Base-by-base conservation (phyloP, 768 basidiomycete species). In the Cystobasidiopsis lactophilus region DNA sequence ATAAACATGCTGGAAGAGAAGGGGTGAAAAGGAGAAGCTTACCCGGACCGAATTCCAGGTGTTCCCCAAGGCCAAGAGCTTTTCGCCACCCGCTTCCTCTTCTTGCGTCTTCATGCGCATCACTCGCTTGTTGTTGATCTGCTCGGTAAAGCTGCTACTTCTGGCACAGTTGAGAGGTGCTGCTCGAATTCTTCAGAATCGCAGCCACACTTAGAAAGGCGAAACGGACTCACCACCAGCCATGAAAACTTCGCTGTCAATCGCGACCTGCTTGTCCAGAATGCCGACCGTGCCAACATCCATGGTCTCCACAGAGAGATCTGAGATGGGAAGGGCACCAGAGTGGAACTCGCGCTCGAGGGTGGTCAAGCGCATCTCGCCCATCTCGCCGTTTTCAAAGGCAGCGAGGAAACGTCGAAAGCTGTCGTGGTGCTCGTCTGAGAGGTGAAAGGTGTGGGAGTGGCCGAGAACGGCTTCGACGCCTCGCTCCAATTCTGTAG, bases 261-360 rank as follows among this genome's bases (percentile, higher is more conserved):
- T 69, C 18, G 71, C 68, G 40, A 76, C 70, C 54, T 73, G 62
- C 62, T 77, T 77, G 54, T 78, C 74, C 53, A 78, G 57, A 45
- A 77, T 77, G 1, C 71, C 75, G 44, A 69, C 56, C 23, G 74
- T 65, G 0, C 77, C 77, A 0, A 69, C 51, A 55, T 78, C 77
- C 5, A 68, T 58, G 2, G 35, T 26, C 3, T 16, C 52, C 19
- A 62, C 52, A 11, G 48, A 21, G 2, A 56, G 19, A 63, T 21
- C 21, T 53, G 43, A 33, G 51, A 43, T 24, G 55, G 56, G 33
- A 56, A 35, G n/a, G 30, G 33, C 58, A 29, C 21, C 54, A 52
- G 54, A 26, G 47, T 21, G 57, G 29, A 65, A 59, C 47, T 68
- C 68, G 26, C 71, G 70, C 19, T 66, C 52, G 24, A 73, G 65